Base-by-base conservation (phyloP, 2,329 filamentous ascomycete genomes). In the Macrophomina phaseolina region DNA sequence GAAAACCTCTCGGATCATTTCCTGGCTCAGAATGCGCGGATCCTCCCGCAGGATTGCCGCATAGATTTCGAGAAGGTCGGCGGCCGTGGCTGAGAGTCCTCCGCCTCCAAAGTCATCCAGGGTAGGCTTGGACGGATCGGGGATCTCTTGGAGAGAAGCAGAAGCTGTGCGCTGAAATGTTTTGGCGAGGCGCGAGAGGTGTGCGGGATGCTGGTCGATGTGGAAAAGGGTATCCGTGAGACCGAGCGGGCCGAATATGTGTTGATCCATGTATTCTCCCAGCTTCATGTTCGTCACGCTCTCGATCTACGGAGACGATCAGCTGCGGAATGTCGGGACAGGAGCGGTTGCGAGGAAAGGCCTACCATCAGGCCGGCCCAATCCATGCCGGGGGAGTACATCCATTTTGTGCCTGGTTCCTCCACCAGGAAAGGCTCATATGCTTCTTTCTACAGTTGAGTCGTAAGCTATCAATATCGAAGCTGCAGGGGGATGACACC, bases 381-480 rank as follows among this genome's bases (percentile, higher is more conserved):
- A 45, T 74, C 73, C 30, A 73, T 64, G 18, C 71, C 68, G 46
- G 67, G 63, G 5, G 42, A 72, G 32, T 76, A 75, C 0, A 67
- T 64, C 61, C 68, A 74, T 0, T 65, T 69, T 8, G 66, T 68
- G 5, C 74, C 73, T 3, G 74, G 73, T 46, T 75, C 74, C 49
- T 71, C 74, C 30, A 74, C 23, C 8, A 75, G 69, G 5, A 66
- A 52, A 14, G 70, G 71, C 16, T 68, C 66, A 3, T 56, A 72
- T 67, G 51, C 65, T 67, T 28, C 70, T 71, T 18, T 60, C 67
- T 49, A 68, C 3, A 45, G 11, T 23, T 2, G 2, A 3, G n/a
- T 28, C 36, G n/a, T 28, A 16, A 3, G 1, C 3, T 1, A 12
- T 34, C 16, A 14, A 28, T 1, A 1, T 14, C 16, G 16, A 9